Percentiles rank a stretch among this genome's conserved stretches.
Evolutionary conservation across 1,139 yeast genomes (phyloP).

Genomic region (Taphrina communis): DNA sequence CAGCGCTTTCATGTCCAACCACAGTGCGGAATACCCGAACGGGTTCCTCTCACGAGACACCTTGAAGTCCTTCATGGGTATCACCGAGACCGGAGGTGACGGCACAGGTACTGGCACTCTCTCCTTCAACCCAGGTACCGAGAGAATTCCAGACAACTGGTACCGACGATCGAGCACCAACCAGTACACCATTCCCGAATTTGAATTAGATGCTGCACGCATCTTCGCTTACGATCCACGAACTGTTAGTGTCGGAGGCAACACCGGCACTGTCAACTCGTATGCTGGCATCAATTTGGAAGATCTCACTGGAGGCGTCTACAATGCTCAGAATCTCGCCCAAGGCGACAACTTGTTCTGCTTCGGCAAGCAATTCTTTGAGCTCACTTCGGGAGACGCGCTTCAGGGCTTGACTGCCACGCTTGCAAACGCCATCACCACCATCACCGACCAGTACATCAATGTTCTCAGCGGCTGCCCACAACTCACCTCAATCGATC

Average conservation of each 20-base stretch:
- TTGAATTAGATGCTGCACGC: slow-evolving; percentile 23
- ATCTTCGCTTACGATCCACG: slow-evolving; percentile 17
- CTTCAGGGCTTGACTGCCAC: slow-evolving; percentile 11
- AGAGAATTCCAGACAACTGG: slow-evolving; percentile 38
- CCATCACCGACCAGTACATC: slow-evolving; percentile 22
- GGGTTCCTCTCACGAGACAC: slow-evolving; percentile 34
- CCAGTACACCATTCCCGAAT: slow-evolving; percentile 21
- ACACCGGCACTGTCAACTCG: slow-evolving; percentile 22
- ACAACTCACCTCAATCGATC: slow-evolving; percentile 5
- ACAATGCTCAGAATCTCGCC: slow-evolving; percentile 11
- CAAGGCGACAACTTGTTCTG: slow-evolving; percentile 30
- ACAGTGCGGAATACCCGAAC: slow-evolving; percentile 41
- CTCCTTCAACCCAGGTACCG: slow-evolving; percentile 29
- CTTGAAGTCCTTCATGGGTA: slow-evolving; percentile 32
- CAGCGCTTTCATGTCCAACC: slow-evolving; percentile 41
- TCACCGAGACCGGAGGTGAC: slow-evolving; percentile 21
- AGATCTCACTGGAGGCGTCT: slow-evolving; percentile 22
- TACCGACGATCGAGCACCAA: slow-evolving; percentile 27
- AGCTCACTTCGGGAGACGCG: slow-evolving; percentile 16
- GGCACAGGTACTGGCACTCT: slow-evolving; percentile 22
- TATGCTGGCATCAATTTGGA: slow-evolving; percentile 28
- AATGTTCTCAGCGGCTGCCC: slow-evolving; percentile 6
- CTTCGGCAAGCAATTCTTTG: slow-evolving; percentile 21
- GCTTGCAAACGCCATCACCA: slow-evolving; percentile 11
- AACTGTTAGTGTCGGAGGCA: slow-evolving; percentile 25